phyloP scores from a whole-genome alignment of 1,284 basidiomycete genomes.

The Ganoderma resinaceum region DNA sequence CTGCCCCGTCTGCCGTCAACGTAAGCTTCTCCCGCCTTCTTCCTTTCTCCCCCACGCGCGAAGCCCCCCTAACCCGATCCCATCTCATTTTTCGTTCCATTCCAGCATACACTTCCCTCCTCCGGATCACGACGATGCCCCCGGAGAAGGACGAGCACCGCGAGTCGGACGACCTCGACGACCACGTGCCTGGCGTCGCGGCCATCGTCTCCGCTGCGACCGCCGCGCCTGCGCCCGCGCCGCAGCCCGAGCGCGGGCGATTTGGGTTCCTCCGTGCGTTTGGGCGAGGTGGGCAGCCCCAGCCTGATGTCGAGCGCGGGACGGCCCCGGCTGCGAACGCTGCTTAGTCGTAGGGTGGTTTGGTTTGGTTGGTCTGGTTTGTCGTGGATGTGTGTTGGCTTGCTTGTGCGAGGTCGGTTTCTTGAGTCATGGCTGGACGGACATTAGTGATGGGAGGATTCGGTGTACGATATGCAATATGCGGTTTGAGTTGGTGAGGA shows the following conservation, averaged over 20 bases:
- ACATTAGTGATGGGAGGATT: background rate
- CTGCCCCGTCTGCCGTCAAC: constrained; percentile 92
- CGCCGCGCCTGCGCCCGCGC: constrained; percentile 31
- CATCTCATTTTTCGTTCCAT: constrained; percentile 1
- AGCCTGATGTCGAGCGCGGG: constrained; percentile 47
- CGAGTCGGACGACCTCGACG: constrained; percentile 46
- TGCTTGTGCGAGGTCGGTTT: background rate
- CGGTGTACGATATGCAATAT: background rate
- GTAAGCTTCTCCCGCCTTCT: constrained; percentile 48
- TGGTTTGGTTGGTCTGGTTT: background rate
- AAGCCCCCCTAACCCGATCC: background rate
- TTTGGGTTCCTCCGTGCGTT: constrained; percentile 43
- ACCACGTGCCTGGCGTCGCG: constrained; percentile 30
- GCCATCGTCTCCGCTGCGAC: constrained; percentile 16
- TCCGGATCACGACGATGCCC: constrained; percentile 81
- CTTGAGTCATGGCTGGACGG: background rate
- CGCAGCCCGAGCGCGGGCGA: constrained; percentile 37
- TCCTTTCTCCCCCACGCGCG: background rate
- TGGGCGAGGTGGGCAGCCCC: constrained; percentile 35
- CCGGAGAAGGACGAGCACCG: constrained; percentile 54
- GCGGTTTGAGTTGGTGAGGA: background rate
- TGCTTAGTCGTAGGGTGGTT: constrained; percentile 7
- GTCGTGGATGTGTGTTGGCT: no score
- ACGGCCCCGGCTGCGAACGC: constrained; percentile 27
- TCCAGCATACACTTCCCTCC: constrained; percentile 84